phyloP scores from a whole-genome alignment of 306 rosid genomes.

The Purshia tridentata region DNA sequence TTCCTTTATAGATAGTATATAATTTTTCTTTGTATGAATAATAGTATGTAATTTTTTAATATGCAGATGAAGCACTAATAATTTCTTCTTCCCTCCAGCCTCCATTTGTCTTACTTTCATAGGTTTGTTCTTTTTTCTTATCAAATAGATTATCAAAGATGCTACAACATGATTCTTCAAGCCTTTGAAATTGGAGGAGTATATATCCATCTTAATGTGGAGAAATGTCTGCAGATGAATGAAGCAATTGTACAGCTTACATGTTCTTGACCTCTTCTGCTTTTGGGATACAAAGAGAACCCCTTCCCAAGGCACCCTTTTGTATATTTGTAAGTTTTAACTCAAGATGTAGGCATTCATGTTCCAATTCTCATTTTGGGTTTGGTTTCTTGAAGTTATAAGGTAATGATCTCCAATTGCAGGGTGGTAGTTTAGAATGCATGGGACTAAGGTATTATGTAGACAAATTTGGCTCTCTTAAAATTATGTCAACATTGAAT shows the following conservation, averaged over 20 bases:
- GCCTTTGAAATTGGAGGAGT: not conserved
- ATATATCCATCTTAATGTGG: constrained; percentile 6
- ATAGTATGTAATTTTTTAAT: no score
- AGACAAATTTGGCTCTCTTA: no score
- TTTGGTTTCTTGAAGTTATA: not conserved
- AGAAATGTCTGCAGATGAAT: constrained; percentile 22
- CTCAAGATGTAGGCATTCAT: no score
- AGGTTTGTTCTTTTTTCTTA: no score
- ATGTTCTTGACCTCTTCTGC: constrained; percentile 71
- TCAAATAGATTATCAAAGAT: not conserved
- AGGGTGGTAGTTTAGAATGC: no score
- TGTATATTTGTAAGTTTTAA: not conserved
- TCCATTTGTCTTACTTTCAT: no score
- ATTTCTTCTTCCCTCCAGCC: no score
- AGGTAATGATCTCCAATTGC: not conserved
- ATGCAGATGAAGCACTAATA: no score
- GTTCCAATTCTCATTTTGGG: not conserved
- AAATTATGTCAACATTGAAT: no score
- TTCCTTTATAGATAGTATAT: no score
- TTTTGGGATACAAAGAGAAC: constrained; percentile 76
- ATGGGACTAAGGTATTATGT: no score
- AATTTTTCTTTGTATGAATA: no score
- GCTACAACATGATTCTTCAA: not conserved
- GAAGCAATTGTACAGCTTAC: constrained; percentile 26
- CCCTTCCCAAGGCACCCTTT: constrained; percentile 34